Base-by-base conservation (phyloP, 441 rosid genomes). In the Bocquillonia castaneifolia region DNA sequence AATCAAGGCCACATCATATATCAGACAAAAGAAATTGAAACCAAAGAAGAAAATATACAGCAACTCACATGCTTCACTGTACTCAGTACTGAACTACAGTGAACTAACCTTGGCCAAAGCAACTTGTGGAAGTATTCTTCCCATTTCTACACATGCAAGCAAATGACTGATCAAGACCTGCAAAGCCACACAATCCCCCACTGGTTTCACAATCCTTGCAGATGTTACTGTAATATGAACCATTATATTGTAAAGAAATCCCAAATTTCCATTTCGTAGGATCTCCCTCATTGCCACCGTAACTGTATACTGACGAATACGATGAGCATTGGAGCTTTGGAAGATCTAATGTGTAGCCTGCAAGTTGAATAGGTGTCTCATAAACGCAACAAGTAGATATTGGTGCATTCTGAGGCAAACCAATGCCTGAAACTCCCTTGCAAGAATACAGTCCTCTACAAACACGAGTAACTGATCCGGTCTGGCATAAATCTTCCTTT, bases 271-370 rank as follows among this genome's bases (percentile, higher is more conserved):
- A 85, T 70, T 76, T 82, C 81, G 61, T 77, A 26, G 93, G 93
- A 74, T 87, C 81, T 55, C 88, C 90, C 52, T 81, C 73, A 6
- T 75, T 77, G 55, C 80, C 86, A 6, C 93, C 93, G 50, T 78
- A 87, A 39, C 81, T 83, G 53, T 84, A 81, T 53, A 87, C 69
- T 3, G 88, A 78, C 0, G 86, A 55, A 72, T 87, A 87, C 0
- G 90, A 88, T 34, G 90, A 82, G 76, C 93, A 88, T 26, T 85
- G 90, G 22, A 84, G 86, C 79, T 75, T 84, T 12, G 87, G 88
- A 67, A 85, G 85, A 80, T 85, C 93, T 76, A 88, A 74, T 17
- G 78, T 51, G 58, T 82, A 85, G 44, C 83, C 85, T 23, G 83
- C 78, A 48, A 82, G 78, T 26, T 80, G 82, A 47, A 76, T 79